A percentile compares a stretch with the other conserved stretches of the same genome.
phyloP scores from a whole-genome alignment of 306 rosid species.

The Trichosanthes cucumerina region DNA sequence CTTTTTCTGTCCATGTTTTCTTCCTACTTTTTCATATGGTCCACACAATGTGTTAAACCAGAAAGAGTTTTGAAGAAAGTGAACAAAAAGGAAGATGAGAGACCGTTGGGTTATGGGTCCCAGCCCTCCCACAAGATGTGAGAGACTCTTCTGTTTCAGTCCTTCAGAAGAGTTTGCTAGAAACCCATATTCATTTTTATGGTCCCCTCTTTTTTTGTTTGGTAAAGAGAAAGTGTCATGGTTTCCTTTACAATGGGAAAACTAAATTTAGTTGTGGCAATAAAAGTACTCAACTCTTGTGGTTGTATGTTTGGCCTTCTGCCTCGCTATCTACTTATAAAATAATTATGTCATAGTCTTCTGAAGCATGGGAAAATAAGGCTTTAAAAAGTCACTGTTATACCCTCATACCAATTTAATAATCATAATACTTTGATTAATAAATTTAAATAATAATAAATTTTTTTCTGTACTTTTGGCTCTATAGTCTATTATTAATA shows the following conservation, averaged over 20 bases:
- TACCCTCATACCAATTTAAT: background rate
- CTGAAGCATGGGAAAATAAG: background rate
- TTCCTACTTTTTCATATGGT: background rate
- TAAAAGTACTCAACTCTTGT: background rate
- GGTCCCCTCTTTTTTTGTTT: conserved; percentile 1
- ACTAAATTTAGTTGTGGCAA: background rate
- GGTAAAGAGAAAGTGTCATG: conserved; percentile 6
- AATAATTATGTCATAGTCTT: background rate
- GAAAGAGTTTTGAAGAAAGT: background rate
- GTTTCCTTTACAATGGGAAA: conserved; percentile 1
- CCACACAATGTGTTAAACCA: background rate
- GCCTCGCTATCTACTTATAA: background rate
- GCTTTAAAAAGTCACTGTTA: background rate
- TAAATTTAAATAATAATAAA: background rate
- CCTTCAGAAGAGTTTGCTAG: background rate
- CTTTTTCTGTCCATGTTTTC: background rate
- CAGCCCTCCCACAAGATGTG: background rate
- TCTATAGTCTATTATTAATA: background rate
- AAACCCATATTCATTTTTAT: background rate
- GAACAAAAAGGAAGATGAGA: conserved; percentile 7
- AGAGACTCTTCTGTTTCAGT: background rate
- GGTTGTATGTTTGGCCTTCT: background rate
- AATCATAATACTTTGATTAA: background rate
- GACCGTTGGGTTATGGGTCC: background rate
- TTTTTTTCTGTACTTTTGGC: background rate